Percentiles rank a stretch among this genome's conserved stretches.
Evolutionary conservation across 371 early-diverging fungal genomes (phyloP).

Genomic region (Rhizopus delemar): DNA sequence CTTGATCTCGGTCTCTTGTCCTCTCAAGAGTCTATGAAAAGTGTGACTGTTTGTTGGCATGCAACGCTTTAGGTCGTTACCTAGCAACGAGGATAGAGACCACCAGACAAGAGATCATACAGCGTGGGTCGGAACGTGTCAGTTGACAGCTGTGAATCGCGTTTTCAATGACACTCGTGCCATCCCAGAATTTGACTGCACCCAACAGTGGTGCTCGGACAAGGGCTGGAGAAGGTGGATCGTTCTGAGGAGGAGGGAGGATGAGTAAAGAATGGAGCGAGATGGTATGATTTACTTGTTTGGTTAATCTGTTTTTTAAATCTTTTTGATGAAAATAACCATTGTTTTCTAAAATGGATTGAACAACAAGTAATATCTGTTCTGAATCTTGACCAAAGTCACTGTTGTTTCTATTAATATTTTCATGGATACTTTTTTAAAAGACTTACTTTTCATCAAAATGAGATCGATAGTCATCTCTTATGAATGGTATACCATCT

Average conservation of each 20-base stretch:
- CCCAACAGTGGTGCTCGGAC: constrained; percentile 65
- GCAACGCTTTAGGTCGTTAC: constrained; percentile 12
- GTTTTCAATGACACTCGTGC: constrained; percentile 58
- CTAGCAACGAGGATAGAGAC: constrained; percentile 62
- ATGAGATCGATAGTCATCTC: constrained; percentile 36
- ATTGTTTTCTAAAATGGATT: constrained; percentile 52
- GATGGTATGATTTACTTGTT: constrained; percentile 48
- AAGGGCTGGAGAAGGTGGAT: constrained; percentile 33
- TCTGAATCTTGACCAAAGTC: constrained; percentile 75
- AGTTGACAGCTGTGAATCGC: constrained; percentile 59
- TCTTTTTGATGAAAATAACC: constrained; percentile 54
- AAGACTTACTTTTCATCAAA: constrained; percentile 53
- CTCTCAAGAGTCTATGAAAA: constrained; percentile 35
- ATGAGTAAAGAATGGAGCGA: background rate
- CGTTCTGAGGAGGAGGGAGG: too few relatives aligned
- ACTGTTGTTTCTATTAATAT: constrained; percentile 27
- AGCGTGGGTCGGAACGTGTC: constrained; percentile 72
- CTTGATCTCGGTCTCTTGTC: constrained; percentile 45
- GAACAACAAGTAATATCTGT: constrained; percentile 59
- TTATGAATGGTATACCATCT: constrained; percentile 39
- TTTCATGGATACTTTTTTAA: constrained; percentile 32
- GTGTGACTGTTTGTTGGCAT: background rate
- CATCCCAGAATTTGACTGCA: constrained; percentile 65
- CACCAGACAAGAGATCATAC: constrained; percentile 60
- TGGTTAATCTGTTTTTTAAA: constrained; percentile 57